Evolutionary conservation across 1,284 basidiomycete genomes (phyloP).

Genomic region (Cutaneotrichosporon arboriforme): DNA sequence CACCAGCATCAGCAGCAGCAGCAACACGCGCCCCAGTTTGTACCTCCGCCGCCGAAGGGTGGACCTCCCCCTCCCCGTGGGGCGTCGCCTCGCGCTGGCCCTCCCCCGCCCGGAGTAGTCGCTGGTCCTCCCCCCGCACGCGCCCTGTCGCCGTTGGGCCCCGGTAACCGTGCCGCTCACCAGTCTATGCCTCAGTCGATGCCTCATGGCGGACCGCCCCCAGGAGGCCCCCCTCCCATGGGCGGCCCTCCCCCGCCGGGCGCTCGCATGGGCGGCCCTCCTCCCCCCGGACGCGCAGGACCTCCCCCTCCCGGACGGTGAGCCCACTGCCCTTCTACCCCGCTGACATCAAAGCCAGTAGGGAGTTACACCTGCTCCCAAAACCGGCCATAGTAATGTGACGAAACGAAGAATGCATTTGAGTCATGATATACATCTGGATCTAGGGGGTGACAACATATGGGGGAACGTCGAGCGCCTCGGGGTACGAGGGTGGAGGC

Average conservation of each 20-base stretch:
- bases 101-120: slow-evolving; percentile 50
- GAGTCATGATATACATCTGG: too few species aligned
- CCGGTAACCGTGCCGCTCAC: slow-evolving; percentile 17
- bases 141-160: slow-evolving; percentile 45
- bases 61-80: slow-evolving; percentile 28
- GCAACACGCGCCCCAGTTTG: slow-evolving; percentile 13
- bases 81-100: slow-evolving; percentile 28
- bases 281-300: slow-evolving; percentile 28
- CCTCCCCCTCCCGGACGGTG: slow-evolving; percentile 29
- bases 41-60: slow-evolving; percentile 33
- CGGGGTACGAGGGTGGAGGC: too few species aligned
- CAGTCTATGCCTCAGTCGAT: slow-evolving; percentile 5
- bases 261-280: slow-evolving; percentile 26
- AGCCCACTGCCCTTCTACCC: slow-evolving; percentile 12
- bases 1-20: slow-evolving; percentile 22
- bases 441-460: too few species aligned
- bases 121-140: slow-evolving; percentile 51
- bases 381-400: too few species aligned
- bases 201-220: slow-evolving; percentile 5
- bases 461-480: too few species aligned
- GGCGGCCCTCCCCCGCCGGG: slow-evolving; percentile 29
- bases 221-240: slow-evolving; percentile 14
- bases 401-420: too few species aligned
- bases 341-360: too few species aligned
- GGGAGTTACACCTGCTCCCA: too few species aligned